Base-by-base conservation (phyloP, 345 rosid genomes). In the Brassica incana region DNA sequence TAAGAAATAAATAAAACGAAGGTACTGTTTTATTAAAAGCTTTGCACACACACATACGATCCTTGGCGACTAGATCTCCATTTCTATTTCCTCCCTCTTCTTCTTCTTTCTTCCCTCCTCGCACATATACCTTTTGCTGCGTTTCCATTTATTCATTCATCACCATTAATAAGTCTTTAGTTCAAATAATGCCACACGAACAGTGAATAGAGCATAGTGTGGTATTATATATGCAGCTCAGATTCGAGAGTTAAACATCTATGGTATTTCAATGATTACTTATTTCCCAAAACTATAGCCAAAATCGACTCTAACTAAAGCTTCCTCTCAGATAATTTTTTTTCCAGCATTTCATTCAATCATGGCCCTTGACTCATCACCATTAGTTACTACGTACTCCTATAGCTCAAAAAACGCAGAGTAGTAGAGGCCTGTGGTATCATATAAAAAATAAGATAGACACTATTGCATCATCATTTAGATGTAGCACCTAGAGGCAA, bases 41-140 rank as follows among this genome's bases (percentile, higher is more conserved):
- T 16, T 16, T 16, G 18, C 18, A 16, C 18, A 16, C 18, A 16
- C 18, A 16, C 18, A 16, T 16, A 16, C 18, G 18, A 16, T 16
- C 18, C 18, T 16, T 16, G 18, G 18, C 18, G 18, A 16, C 18
- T 16, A 16, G 18, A 16, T 16, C 38, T 35, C 38, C 38, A 35
- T 7, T 80, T 90, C 96, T 38, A 85, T 69, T 12, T 86, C 85
- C 75, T 88, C 89, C 59, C 30, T 29, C 30, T 29, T 29, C 30
- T 29, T 87, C 87, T 84, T 80, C 69, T 79, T 79, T 78, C 81
- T 30, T 29, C 52, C 74, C 85, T 36, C 80, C 74, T 48, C 84
- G 58, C 70, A 78, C 84, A 29, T 74, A 67, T 16, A 83, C 84
- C 66, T 71, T 78, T 16, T 69, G 85, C 88, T 88, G 84, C 83